phyloP scores from a whole-genome alignment of 129 eudicot species.

The Calendula officinalis region DNA sequence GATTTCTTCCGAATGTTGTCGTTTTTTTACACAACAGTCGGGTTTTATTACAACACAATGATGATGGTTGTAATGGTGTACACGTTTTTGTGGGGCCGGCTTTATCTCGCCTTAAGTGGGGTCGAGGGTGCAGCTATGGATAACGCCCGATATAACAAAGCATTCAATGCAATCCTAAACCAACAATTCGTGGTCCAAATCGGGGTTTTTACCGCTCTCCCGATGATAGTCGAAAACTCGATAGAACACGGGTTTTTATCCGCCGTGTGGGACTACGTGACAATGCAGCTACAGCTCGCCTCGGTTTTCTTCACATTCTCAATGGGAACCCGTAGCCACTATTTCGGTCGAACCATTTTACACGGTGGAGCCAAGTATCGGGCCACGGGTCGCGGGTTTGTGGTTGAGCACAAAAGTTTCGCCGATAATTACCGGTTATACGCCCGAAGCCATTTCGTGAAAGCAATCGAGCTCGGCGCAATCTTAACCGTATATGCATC shows the following conservation, averaged over 20 bases:
- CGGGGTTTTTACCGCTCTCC: conserved; percentile 87
- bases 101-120: conserved; percentile 87
- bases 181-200: conserved; percentile 85
- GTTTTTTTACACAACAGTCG: conserved; percentile 77
- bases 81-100: conserved; percentile 81
- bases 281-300: conserved; percentile 79
- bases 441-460: conserved; percentile 91
- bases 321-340: conserved; percentile 83
- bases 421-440: conserved; percentile 71
- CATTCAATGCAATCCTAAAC: conserved; percentile 60
- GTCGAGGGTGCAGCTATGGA: conserved; percentile 55
- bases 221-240: conserved; percentile 90
- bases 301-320: conserved; percentile 84
- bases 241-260: conserved; percentile 82
- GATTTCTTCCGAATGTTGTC: conserved; percentile 95
- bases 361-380: conserved; percentile 96
- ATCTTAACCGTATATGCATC: conserved; percentile 73
- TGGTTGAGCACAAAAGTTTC: conserved; percentile 74
- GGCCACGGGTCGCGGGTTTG: conserved; percentile 93
- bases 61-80: conserved; percentile 69
- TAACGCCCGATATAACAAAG: conserved; percentile 44
- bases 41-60: conserved; percentile 80
- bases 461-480: conserved; percentile 84
- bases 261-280: conserved; percentile 84
- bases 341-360: conserved; percentile 82